Percentiles rank a stretch among this genome's conserved stretches.
phyloP scores from a whole-genome alignment of 2,329 filamentous ascomycete species.

The Thelonectria discophora region DNA sequence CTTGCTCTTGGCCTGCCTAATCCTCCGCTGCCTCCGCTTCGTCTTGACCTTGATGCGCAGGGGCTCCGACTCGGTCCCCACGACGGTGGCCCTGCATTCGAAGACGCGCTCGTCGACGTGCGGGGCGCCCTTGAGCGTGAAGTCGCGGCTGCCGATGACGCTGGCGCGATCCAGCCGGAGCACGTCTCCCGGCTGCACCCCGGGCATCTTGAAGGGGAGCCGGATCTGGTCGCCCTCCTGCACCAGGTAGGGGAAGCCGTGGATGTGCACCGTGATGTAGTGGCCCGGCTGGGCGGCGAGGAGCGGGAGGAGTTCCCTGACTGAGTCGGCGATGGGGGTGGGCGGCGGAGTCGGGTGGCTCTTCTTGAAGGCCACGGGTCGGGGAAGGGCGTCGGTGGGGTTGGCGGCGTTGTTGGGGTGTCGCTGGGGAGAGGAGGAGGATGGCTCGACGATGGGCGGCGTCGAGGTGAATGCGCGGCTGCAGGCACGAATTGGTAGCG shows the following conservation, averaged over 20 bases:
- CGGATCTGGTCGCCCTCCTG: conserved; percentile 79
- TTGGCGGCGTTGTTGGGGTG: conserved; percentile 52
- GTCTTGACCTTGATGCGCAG: conserved; percentile 82
- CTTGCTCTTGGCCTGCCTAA: conserved; percentile 85
- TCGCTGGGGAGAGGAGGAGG: conserved; percentile 33
- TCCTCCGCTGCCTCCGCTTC: conserved; percentile 78
- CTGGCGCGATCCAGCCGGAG: conserved; percentile 88
- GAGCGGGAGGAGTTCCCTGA: conserved; percentile 72
- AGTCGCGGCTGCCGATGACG: conserved; percentile 85
- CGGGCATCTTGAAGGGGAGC: conserved; percentile 81
- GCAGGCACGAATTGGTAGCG: conserved; percentile 41
- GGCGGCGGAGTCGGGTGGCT: conserved; percentile 49
- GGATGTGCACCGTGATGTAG: conserved; percentile 83
- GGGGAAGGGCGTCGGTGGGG: conserved; percentile 45
- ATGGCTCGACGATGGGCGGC: conserved; percentile 59
- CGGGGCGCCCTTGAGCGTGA: conserved; percentile 83
- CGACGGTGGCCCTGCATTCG: conserved; percentile 83
- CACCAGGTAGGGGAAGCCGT: conserved; percentile 81
- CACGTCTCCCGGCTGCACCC: conserved; percentile 81
- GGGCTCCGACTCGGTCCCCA: conserved; percentile 85
- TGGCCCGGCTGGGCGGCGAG: conserved; percentile 77
- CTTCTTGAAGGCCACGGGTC: conserved; percentile 52
- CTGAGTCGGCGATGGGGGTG: conserved; percentile 60
- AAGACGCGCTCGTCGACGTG: conserved; percentile 86
- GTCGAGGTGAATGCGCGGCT: conserved; percentile 47